Conservation (phyloP, 2,329 filamentous ascomycete species). For the Colletotrichum sp. region DNA sequence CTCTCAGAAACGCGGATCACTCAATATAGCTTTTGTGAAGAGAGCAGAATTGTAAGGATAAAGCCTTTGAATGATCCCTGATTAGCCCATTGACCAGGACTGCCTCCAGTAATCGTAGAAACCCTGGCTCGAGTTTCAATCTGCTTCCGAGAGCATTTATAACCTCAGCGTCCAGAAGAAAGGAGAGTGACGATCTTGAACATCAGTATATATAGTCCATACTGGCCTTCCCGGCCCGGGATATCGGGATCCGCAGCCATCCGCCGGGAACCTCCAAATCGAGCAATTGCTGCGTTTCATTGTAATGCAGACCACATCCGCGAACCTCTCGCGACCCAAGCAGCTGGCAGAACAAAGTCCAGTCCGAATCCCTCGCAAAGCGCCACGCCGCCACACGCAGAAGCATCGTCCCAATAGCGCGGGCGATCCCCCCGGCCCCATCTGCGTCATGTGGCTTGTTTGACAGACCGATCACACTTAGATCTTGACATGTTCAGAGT, state of each 20-base stretch:
- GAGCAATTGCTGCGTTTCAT: not conserved
- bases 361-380: not conserved
- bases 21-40: rapidly evolving
- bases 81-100: not conserved
- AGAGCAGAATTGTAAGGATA: not conserved
- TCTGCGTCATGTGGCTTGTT: not conserved
- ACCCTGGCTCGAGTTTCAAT: rapidly evolving
- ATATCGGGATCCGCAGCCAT: not conserved
- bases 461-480: not conserved
- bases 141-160: not conserved
- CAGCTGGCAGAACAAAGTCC: not conserved
- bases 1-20: not conserved
- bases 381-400: not conserved
- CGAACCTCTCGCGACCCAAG: not conserved
- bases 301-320: rapidly evolving
- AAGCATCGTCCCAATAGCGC: not conserved
- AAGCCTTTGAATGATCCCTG: rapidly evolving
- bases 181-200: not conserved
- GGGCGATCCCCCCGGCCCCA: not conserved
- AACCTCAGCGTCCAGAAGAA: not conserved
- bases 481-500: not conserved
- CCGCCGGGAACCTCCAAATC: not conserved
- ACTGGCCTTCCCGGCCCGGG: not conserved
- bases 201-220: not conserved
- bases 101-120: rapidly evolving